Evolutionary conservation across 2,329 filamentous ascomycete species (phyloP).

Genomic region (Fusarium sarcochroum): DNA sequence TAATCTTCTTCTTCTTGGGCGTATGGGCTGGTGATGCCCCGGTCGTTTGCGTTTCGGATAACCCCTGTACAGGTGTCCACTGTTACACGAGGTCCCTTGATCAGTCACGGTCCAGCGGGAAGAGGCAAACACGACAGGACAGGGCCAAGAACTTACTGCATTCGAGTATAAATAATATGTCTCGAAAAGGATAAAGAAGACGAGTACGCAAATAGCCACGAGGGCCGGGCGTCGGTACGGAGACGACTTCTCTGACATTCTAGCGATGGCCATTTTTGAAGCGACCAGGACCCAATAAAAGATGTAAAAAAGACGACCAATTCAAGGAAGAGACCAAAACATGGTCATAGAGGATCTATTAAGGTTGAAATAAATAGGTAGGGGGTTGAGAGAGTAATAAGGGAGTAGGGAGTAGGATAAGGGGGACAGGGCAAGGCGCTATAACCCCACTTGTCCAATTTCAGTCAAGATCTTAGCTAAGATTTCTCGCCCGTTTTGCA

Average conservation of each 20-base stretch:
- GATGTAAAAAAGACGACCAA: slow-evolving; percentile 2
- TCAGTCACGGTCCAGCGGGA: not conserved
- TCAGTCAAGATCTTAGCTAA: slow-evolving; percentile 16
- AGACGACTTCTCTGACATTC: slow-evolving; percentile 22
- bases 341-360: slow-evolving; percentile 2
- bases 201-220: slow-evolving; percentile 10
- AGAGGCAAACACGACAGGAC: not conserved
- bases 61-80: slow-evolving; percentile 31
- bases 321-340: slow-evolving; percentile 3
- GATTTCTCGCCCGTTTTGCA: no score
- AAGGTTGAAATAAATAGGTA: slow-evolving; percentile 10
- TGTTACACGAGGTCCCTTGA: slow-evolving; percentile 4
- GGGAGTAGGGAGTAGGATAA: slow-evolving; percentile 19
- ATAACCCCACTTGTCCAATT: slow-evolving; percentile 27
- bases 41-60: slow-evolving; percentile 21
- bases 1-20: slow-evolving; percentile 21
- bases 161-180: slow-evolving; percentile 26
- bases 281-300: not conserved
- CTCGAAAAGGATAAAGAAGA: slow-evolving; percentile 31
- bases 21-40: slow-evolving; percentile 19
- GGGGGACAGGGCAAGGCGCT: slow-evolving; percentile 17
- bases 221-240: slow-evolving; percentile 20
- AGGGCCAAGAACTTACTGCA: slow-evolving; percentile 8
- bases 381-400: slow-evolving; percentile 13
- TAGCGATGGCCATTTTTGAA: slow-evolving; percentile 15